Percentiles rank a stretch among this genome's conserved stretches.
Evolutionary conservation across 106 monocot genomes (phyloP).

Genomic region (Cymbidium sinense): DNA sequence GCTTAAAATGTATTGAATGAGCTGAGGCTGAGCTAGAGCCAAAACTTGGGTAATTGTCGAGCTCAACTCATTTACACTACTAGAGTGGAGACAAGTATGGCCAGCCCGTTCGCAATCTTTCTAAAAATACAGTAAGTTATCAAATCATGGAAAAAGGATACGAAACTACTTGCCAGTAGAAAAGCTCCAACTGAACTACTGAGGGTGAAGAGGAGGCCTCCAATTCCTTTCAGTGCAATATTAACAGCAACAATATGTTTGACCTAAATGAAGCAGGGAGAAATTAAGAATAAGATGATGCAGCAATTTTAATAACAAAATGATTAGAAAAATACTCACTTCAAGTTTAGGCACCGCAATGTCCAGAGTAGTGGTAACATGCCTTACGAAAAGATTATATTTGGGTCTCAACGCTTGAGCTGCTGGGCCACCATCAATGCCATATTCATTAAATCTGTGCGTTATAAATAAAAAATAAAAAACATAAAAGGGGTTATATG

Average conservation of each 20-base stretch:
- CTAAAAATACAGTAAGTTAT: not conserved
- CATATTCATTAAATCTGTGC: constrained; percentile 37
- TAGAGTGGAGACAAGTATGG: no score
- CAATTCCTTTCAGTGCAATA: constrained; percentile 39
- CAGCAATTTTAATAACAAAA: not conserved
- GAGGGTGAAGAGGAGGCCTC: constrained; percentile 41
- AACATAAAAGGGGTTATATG: not conserved
- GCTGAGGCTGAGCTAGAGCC: no score
- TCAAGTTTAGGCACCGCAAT: constrained; percentile 25
- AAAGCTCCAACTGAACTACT: constrained; percentile 43
- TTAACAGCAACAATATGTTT: constrained; percentile 25
- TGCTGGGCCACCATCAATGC: constrained; percentile 31
- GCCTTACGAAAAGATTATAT: constrained; percentile 18
- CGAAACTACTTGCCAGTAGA: constrained; percentile 21
- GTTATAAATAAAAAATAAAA: not conserved
- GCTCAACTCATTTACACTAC: no score
- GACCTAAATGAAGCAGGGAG: constrained; percentile 16
- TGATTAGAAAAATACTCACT: constrained; percentile 10
- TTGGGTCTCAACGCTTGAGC: constrained; percentile 31
- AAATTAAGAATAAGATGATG: not conserved
- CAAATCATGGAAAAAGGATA: not conserved
- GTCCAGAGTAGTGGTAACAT: constrained; percentile 19
- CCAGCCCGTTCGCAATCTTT: no score
- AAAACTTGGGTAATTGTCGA: no score
- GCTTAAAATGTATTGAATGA: no score